Evolutionary conservation across 2,329 filamentous ascomycete species (phyloP).

Genomic region (Penicillium sp.): DNA sequence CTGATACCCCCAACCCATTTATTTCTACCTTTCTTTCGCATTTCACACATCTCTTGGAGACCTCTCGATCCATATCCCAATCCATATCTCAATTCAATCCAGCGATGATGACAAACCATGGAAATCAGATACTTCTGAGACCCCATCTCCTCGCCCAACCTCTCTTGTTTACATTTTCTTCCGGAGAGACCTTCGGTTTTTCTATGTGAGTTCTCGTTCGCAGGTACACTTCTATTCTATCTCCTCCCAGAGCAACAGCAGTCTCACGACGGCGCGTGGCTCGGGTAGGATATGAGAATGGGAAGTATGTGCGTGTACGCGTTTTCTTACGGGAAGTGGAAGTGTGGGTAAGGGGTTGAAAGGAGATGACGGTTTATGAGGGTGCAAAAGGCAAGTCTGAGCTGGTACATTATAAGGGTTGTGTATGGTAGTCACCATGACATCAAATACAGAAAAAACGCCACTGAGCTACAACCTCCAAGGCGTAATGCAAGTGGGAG

Average conservation of each 20-base stretch:
- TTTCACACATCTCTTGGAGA: not conserved
- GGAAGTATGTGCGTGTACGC: not conserved
- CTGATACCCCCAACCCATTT: constrained; percentile 3
- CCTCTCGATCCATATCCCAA: not conserved
- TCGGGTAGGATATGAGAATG: not conserved
- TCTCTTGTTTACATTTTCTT: not conserved
- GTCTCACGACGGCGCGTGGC: constrained; percentile 25
- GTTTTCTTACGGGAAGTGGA: not conserved
- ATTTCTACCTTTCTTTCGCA: not conserved
- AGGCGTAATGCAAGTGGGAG: no score
- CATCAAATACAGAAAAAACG: not conserved
- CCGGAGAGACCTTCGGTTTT: not conserved
- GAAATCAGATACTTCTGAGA: constrained; percentile 51
- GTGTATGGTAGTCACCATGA: not conserved
- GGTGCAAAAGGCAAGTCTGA: constrained; percentile 38
- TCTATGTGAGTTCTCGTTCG: not conserved
- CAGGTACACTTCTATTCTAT: not conserved
- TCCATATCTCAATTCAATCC: constrained; percentile 9
- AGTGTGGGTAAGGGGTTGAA: not conserved
- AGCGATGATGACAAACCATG: constrained; percentile 46
- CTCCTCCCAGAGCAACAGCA: constrained; percentile 26
- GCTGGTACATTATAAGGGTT: constrained; percentile 16
- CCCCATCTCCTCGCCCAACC: constrained; percentile 10
- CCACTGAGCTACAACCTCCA: no score
- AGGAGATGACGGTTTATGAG: constrained; percentile 26